Evolutionary conservation across 768 basidiomycete species (phyloP).

Genomic region (Kwoniella botswanensis): DNA sequence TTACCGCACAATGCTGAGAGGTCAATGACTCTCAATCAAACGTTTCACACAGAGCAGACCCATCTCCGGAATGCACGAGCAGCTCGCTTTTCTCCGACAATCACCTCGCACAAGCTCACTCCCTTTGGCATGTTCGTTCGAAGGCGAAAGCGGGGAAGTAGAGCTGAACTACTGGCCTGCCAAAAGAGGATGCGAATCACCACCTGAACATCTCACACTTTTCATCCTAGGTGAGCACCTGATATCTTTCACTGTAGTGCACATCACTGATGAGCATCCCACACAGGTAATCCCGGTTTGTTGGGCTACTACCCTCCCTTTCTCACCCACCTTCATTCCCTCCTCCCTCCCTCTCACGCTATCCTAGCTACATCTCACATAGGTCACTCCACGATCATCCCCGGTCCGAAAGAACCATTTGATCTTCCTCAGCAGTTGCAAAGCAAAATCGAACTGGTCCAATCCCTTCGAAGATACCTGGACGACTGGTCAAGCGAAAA

Average conservation of each 20-base stretch:
- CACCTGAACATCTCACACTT: constrained; percentile 40
- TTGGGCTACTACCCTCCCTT: constrained; percentile 72
- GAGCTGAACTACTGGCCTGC: constrained; percentile 47
- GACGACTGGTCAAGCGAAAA: constrained; percentile 34
- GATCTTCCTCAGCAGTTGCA: constrained; percentile 65
- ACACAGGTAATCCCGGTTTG: constrained; percentile 66
- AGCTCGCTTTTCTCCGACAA: constrained; percentile 28
- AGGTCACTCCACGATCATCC: constrained; percentile 66
- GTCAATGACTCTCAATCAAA: neutral
- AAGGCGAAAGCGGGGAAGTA: constrained; percentile 27
- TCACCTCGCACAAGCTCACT: neutral
- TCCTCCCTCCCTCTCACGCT: constrained; percentile 68
- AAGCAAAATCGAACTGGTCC: constrained; percentile 66
- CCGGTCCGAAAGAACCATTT: constrained; percentile 48
- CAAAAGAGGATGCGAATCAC: neutral
- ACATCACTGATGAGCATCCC: too few species aligned
- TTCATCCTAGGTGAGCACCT: constrained; percentile 44
- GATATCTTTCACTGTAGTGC: too few species aligned
- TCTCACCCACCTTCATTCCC: constrained; percentile 64
- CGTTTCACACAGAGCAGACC: neutral
- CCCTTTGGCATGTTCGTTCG: constrained; percentile 21
- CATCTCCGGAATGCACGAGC: constrained; percentile 10
- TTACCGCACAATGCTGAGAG: neutral
- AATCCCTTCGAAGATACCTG: constrained; percentile 46
- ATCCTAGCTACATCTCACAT: constrained; percentile 62